Percentiles rank a stretch among this genome's conserved stretches.
These are phyloP conservation scores for Talinum fruticosum DNA, from an alignment of 148 eudicot genomes.

Conservation along the genomic window DNA sequence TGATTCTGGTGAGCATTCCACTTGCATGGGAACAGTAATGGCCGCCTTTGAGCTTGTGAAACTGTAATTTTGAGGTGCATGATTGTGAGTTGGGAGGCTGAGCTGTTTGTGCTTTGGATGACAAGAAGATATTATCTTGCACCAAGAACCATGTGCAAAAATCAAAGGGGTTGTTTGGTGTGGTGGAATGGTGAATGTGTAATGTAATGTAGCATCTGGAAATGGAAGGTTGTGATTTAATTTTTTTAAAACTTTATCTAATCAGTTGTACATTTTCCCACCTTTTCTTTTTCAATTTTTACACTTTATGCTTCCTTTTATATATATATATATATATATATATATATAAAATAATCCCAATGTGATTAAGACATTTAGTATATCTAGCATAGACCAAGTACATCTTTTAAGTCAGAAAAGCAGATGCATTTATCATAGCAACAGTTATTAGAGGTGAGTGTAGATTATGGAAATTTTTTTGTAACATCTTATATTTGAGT, in stretches of 20 bases:
- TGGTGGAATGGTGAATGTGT: background rate
- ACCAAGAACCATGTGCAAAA: background rate
- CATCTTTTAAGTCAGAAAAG: no score
- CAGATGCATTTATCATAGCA: no score
- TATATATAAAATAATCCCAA: no score
- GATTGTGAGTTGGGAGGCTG: background rate
- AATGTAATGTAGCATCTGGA: background rate
- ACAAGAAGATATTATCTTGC: background rate
- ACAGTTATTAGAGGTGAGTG: no score
- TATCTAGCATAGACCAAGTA: no score
- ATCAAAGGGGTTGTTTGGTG: background rate
- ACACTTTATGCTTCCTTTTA: background rate
- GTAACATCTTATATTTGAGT: no score
- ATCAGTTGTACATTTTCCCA: background rate
- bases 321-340: no score
- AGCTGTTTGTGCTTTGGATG: background rate
- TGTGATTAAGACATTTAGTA: no score
- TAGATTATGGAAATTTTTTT: no score
- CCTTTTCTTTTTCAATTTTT: background rate
- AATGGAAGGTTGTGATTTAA: background rate
- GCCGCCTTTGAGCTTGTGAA: background rate
- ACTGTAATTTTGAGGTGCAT: slow-evolving; percentile 1
- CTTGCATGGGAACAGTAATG: slow-evolving; percentile 4
- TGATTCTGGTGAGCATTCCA: slow-evolving; percentile 1
- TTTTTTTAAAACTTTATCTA: background rate